Percentiles rank a stretch among this genome's conserved stretches.
Conservation (phyloP, 192 early-diverging fungal species). For the Blastocladiella britannica region DNA sequence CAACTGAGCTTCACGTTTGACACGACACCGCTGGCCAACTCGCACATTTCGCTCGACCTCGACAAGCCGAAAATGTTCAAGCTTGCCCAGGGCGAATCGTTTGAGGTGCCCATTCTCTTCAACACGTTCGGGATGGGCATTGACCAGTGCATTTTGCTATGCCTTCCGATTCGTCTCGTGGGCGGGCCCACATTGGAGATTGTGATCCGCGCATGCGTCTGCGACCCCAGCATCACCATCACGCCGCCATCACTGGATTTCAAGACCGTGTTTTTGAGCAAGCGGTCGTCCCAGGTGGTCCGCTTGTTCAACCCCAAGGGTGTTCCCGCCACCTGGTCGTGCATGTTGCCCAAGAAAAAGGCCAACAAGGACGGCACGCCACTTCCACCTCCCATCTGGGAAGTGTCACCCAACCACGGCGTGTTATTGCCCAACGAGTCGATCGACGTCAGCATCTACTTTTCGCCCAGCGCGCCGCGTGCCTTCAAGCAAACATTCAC, state of each 20-base stretch:
- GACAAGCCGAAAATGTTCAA: constrained; percentile 21
- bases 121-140: constrained; percentile 12
- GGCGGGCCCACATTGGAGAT: constrained; percentile 28
- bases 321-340: constrained; percentile 29
- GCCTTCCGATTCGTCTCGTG: constrained; percentile 18
- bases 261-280: constrained; percentile 28
- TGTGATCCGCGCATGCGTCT: constrained; percentile 18
- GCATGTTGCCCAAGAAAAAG: not conserved
- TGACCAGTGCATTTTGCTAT: constrained; percentile 15
- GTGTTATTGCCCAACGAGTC: constrained; percentile 22
- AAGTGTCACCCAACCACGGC: constrained; percentile 19
- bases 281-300: constrained; percentile 20
- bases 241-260: constrained; percentile 21
- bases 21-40: constrained; percentile 11
- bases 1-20: constrained; percentile 12
- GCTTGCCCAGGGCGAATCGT: constrained; percentile 17
- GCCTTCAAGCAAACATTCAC: constrained; percentile 18
- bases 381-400: too few species aligned
- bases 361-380: not conserved
- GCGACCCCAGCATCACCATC: constrained; percentile 23
- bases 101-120: constrained; percentile 21
- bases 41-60: constrained; percentile 29
- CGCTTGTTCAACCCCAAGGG: constrained; percentile 21
- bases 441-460: constrained; percentile 14
- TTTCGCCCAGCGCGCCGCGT: constrained; percentile 21